Base-by-base conservation (phyloP, 2,329 filamentous ascomycete species). In the Thermothelomyces thermophilus region DNA sequence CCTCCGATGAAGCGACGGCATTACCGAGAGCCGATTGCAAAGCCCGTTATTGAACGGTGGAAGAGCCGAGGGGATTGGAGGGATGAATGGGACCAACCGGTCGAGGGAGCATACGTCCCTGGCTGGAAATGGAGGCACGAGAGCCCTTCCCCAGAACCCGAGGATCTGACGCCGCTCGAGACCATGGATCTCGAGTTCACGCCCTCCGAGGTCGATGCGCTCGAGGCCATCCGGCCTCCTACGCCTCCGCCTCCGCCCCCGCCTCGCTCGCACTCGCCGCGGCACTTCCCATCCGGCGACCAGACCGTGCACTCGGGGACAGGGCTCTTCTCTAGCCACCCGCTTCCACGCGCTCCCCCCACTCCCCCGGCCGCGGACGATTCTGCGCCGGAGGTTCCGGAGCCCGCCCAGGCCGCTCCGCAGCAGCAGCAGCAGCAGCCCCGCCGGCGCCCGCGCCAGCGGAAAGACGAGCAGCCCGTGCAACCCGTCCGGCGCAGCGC, bases 401-500 rank as follows among this genome's bases (percentile, higher is more conserved):
- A 31, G 30, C 9, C 9, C 14, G 30, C 2, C 14, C 30, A 31
- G 14, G 30, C 14, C 30, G 30, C 9, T 9, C 30, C 30, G 2
- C 9, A 31, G 14, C 9, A 31, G 9, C 30, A 31, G 14, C 30
- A 8, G 8, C 7, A 8, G 28, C 28, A 31, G 28, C 30, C 30
- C 30, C 30, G 30, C 9, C 30, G 30, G 9, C 9, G 30, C 14
- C 9, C 9, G 30, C 30, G 30, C 14, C 9, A 9, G 14, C 30
- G 30, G 9, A 31, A 31, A 2, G 9, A 10, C 9, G 30, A 31
- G 9, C 30, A 31, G 30, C 30, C 30, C 9, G 19, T n/a, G 48
- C 61, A 68, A 40, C 50, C 67, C 46, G 9, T 31, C 9, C 30
- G 30, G 14, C 30, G 30, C 9, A 31, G 30, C 14, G 30, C 30